phyloP scores from a whole-genome alignment of 192 early-diverging fungal species.

The Podochytrium sp. region DNA sequence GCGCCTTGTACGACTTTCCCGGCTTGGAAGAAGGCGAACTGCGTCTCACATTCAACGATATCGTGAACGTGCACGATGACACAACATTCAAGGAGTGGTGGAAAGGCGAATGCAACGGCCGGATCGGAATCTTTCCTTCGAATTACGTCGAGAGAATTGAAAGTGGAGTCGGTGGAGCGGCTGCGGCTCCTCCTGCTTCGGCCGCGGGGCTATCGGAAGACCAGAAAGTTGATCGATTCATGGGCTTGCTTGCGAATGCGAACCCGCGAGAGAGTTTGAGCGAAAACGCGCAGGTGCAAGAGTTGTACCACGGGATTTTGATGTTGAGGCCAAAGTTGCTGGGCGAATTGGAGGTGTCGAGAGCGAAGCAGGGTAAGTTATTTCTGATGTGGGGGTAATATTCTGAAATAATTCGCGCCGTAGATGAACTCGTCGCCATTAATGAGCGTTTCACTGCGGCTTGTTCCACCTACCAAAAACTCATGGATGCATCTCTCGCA shows the following conservation, averaged over 20 bases:
- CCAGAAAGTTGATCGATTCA: conserved; percentile 75
- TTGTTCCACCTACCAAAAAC: conserved; percentile 70
- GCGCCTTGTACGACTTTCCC: conserved; percentile 91
- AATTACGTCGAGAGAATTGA: conserved; percentile 84
- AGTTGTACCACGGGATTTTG: conserved; percentile 76
- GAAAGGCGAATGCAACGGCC: conserved; percentile 86
- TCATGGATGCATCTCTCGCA: conserved; percentile 70
- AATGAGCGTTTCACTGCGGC: conserved; percentile 77
- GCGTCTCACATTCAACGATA: conserved; percentile 83
- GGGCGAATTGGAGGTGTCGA: conserved; percentile 80
- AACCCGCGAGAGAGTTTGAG: conserved; percentile 86
- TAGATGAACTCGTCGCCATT: conserved; percentile 71
- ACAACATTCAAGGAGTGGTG: conserved; percentile 98
- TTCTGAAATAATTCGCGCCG: neutral
- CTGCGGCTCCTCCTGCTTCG: conserved; percentile 11
- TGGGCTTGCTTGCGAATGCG: conserved; percentile 72
- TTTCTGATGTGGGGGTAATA: neutral
- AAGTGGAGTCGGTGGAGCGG: neutral
- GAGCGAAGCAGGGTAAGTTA: conserved; percentile 69
- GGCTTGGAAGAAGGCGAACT: conserved; percentile 91
- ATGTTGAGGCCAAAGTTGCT: conserved; percentile 84
- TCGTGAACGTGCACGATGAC: conserved; percentile 87
- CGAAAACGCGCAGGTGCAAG: conserved; percentile 74
- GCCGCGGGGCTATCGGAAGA: conserved; percentile 59
- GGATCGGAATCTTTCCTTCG: conserved; percentile 92